Percentiles rank a stretch among this genome's conserved stretches.
These are phyloP conservation scores for Alternaria ventricosa DNA, from an alignment of 2,329 filamentous ascomycete genomes.

Conservation along the genomic window DNA sequence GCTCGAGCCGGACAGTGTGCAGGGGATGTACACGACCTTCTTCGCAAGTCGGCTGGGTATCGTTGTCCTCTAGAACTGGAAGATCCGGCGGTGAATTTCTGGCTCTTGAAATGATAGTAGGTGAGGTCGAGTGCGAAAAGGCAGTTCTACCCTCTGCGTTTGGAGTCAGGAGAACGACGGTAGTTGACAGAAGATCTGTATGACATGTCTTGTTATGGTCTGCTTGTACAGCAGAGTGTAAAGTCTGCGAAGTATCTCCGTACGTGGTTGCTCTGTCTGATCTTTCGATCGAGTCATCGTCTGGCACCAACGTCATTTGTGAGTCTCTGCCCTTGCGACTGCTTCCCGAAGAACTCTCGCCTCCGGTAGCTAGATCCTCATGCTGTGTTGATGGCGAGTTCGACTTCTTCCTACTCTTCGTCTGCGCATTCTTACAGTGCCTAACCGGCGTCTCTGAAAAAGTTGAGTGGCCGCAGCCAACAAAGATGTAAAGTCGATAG, in stretches of 20 bases:
- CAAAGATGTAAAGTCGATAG: slow-evolving; percentile 52
- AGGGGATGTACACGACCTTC: slow-evolving; percentile 5
- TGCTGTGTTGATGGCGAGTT: background rate
- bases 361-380: background rate
- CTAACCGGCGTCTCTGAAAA: slow-evolving; percentile 43
- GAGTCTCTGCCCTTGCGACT: background rate
- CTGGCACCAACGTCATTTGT: background rate
- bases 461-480: slow-evolving; percentile 51
- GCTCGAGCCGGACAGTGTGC: slow-evolving; percentile 1
- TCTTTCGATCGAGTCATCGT: background rate
- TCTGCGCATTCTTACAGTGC: slow-evolving; percentile 37
- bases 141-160: background rate
- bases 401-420: background rate
- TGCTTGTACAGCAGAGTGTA: background rate
- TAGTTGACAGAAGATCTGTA: too few relatives aligned
- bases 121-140: background rate
- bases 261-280: background rate
- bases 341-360: background rate
- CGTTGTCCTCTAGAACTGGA: background rate
- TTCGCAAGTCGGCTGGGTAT: background rate
- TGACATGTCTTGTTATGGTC: background rate
- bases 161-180: background rate
- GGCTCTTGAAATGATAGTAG: background rate
- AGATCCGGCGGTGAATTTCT: background rate
- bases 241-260: background rate